phyloP scores from a whole-genome alignment of 305 asterid genomes.

The Fraxinus ornus region DNA sequence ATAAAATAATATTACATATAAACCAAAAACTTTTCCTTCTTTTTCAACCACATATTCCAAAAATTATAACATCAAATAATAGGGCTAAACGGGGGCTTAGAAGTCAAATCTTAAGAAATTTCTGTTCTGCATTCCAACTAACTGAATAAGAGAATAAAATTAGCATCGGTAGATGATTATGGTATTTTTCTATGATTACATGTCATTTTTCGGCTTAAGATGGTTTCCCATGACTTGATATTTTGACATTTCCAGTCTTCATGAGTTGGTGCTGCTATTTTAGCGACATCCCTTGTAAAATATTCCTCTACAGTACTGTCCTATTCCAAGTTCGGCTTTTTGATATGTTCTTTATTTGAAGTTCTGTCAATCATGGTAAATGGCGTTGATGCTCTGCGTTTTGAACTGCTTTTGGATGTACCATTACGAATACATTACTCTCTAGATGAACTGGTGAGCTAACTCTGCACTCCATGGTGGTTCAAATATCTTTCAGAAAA shows the following conservation, averaged over 20 bases:
- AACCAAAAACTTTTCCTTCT: background rate
- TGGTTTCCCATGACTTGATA: background rate
- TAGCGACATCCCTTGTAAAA: background rate
- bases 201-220: background rate
- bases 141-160: background rate
- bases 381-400: slow-evolving; percentile 12
- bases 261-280: background rate
- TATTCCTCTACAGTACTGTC: background rate
- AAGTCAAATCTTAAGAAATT: background rate
- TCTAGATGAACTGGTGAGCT: slow-evolving; percentile 18
- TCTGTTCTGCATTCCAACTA: background rate
- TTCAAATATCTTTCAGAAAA: slow-evolving; percentile 46
- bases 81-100: background rate
- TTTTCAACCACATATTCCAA: background rate
- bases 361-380: slow-evolving; percentile 13
- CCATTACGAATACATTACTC: background rate
- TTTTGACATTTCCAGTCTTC: background rate
- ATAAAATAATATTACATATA: too few species aligned
- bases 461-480: slow-evolving; percentile 21
- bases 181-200: background rate
- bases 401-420: slow-evolving; percentile 6
- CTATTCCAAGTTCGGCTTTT: background rate
- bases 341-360: slow-evolving; percentile 7
- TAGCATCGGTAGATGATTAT: background rate
- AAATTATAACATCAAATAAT: background rate